phyloP scores from a whole-genome alignment of 345 rosid genomes.

The Abelmoschus esculentus region DNA sequence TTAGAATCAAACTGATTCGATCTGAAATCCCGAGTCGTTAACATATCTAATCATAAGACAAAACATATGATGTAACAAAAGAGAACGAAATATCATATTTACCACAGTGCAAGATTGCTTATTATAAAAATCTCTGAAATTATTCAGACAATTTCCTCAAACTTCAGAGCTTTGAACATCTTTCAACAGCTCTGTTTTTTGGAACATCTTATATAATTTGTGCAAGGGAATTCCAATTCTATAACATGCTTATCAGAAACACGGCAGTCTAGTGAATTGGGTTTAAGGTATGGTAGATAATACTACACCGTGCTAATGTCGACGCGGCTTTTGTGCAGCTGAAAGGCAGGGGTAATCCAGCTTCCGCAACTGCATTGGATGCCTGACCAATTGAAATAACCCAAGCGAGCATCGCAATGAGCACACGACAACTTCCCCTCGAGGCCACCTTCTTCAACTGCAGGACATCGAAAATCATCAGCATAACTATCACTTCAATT shows the following conservation, averaged over 20 bases:
- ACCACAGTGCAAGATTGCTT: not conserved
- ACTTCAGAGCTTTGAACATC: not conserved
- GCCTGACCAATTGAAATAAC: slow-evolving; percentile 92
- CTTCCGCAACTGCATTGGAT: slow-evolving; percentile 88
- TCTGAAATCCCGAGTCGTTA: too few species aligned
- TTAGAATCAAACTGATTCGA: too few species aligned
- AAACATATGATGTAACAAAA: too few species aligned
- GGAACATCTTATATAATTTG: not conserved
- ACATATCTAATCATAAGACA: too few species aligned
- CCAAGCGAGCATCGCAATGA: slow-evolving; percentile 67
- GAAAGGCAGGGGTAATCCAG: slow-evolving; percentile 90
- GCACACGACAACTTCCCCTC: slow-evolving; percentile 72
- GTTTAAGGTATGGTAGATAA: not conserved
- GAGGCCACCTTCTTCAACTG: slow-evolving; percentile 65
- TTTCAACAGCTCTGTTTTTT: not conserved
- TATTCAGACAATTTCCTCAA: not conserved
- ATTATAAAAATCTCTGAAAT: not conserved
- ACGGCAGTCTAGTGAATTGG: not conserved
- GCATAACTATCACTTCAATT: not conserved
- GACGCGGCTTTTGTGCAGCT: slow-evolving; percentile 65
- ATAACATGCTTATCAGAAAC: not conserved
- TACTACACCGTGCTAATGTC: slow-evolving; percentile 34
- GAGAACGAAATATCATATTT: too few species aligned
- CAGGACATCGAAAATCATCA: not conserved
- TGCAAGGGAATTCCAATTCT: not conserved